These are phyloP conservation scores for Letharia lupina DNA, from an alignment of 495 filamentous ascomycete species.

Conservation along the genomic window DNA sequence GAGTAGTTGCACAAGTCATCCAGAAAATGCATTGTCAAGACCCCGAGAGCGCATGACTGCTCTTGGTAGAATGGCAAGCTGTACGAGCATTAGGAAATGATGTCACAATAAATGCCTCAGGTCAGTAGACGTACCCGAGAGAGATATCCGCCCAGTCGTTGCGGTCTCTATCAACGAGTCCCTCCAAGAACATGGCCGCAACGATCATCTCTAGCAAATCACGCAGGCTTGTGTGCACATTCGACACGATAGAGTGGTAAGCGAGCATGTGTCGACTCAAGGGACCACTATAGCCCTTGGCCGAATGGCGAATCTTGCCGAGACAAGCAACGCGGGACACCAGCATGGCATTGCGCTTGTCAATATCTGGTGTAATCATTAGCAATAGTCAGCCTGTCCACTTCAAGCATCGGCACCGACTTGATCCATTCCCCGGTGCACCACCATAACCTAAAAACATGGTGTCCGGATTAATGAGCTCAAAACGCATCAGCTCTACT, in stretches of 20 bases:
- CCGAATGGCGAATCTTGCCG: slow-evolving; percentile 69
- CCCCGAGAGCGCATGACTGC: slow-evolving; percentile 75
- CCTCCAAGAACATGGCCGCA: slow-evolving; percentile 69
- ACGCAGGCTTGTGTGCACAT: slow-evolving; percentile 66
- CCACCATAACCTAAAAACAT: slow-evolving; percentile 54
- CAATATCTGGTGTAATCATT: slow-evolving; percentile 36
- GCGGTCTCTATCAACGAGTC: slow-evolving; percentile 61
- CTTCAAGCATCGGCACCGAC: slow-evolving; percentile 26
- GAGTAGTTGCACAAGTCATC: slow-evolving; percentile 62
- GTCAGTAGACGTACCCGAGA: slow-evolving; percentile 49
- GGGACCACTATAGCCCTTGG: slow-evolving; percentile 88
- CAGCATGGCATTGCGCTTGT: slow-evolving; percentile 64
- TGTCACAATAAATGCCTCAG: slow-evolving; percentile 1
- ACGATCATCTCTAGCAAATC: slow-evolving; percentile 76
- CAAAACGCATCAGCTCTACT: slow-evolving; percentile 69
- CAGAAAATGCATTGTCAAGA: slow-evolving; percentile 86
- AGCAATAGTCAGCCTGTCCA: background rate
- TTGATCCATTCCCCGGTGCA: slow-evolving; percentile 48
- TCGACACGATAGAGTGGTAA: slow-evolving; percentile 74
- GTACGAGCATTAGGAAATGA: slow-evolving; percentile 29
- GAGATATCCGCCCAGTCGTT: slow-evolving; percentile 63
- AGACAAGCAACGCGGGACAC: slow-evolving; percentile 79
- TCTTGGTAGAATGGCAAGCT: slow-evolving; percentile 82
- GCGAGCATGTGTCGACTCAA: slow-evolving; percentile 82
- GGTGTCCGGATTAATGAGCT: slow-evolving; percentile 58